Conservation (phyloP, 208 protist genomes). For the Trypanosoma avium region DNA sequence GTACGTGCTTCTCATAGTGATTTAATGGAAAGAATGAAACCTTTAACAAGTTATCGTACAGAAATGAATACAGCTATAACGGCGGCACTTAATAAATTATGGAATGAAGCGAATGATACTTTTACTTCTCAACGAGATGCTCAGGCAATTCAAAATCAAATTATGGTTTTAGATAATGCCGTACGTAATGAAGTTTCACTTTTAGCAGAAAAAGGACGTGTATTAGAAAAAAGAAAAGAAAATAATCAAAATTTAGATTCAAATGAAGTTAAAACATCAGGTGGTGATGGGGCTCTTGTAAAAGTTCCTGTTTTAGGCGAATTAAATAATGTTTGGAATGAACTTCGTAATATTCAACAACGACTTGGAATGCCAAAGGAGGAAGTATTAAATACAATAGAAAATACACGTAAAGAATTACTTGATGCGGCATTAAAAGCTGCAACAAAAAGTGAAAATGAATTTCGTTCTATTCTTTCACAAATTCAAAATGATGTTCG, state of each 20-base stretch:
- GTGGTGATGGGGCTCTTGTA: slow-evolving; percentile 4
- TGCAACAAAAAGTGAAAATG: slow-evolving; percentile 9
- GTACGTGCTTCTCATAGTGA: slow-evolving; percentile 71
- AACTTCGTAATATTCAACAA: slow-evolving; percentile 51
- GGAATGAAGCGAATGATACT: slow-evolving; percentile 49
- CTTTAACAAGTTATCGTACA: slow-evolving; percentile 38
- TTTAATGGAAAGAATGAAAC: slow-evolving; percentile 73
- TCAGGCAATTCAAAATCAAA: slow-evolving; percentile 48
- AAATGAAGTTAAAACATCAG: too few species aligned
- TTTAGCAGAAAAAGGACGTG: slow-evolving; percentile 55
- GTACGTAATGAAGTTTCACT: slow-evolving; percentile 67
- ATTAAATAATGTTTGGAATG: slow-evolving; percentile 65
- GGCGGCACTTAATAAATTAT: slow-evolving; percentile 62
- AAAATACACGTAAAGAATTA: slow-evolving; percentile 12
- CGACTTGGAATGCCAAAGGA: slow-evolving; percentile 43
- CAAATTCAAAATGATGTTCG: slow-evolving; percentile 14
- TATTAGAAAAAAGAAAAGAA: slow-evolving; percentile 32
- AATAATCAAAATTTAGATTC: slow-evolving; percentile 2
- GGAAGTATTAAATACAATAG: slow-evolving; percentile 43
- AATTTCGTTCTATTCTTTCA: slow-evolving; percentile 19
- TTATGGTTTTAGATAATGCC: slow-evolving; percentile 62
- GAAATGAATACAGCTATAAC: slow-evolving; percentile 63
- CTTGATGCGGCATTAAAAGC: slow-evolving; percentile 9
- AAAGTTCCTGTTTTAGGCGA: slow-evolving; percentile 24
- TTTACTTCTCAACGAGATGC: slow-evolving; percentile 64